Base-by-base conservation (phyloP, 1,284 basidiomycete genomes). In the Malassezia yamatoensis region DNA sequence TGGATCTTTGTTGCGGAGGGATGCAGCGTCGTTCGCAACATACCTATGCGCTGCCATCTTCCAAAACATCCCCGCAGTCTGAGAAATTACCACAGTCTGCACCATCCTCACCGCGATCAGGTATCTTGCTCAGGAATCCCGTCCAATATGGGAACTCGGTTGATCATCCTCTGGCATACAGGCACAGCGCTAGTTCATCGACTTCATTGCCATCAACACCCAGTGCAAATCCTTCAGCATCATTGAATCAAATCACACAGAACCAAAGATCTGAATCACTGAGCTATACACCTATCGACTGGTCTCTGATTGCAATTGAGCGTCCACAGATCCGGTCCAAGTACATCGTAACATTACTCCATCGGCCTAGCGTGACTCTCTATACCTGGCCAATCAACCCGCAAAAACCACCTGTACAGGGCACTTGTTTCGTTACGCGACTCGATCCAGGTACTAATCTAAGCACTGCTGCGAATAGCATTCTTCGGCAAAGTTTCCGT, bases 341-440 rank as follows among this genome's bases (percentile, higher is more conserved):
- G 29, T 58, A 49, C 36, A 38, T 51, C 11, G 34, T 58, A 1
- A 38, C 50, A 15, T 32, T 58, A 5, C 20, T 58, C 24, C 46
- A 53, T 29, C 46, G 38, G 46, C 55, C 50, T 10, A 29, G 33
- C 4, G 39, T 38, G 35, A 58, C 44, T 10, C 32, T 58, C 15
- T 58, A 49, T 34, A 24, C 55, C 6, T 58, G 55, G 55, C 55
- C 55, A 5, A 24, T 58, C 15, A 50, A 58, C 34, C 50, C 55
- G 7, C 43, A 41, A 5, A 35, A 40, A 15, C 40, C 50, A 6
- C 32, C 24, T 16, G 29, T 24, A 6, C 44, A 51, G 36, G 44
- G 51, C 10, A 37, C 11, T 5, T 58, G 55, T 34, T 58, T 38
- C 36, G 41, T 53, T 7, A 58, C 55, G 5, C 45, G 38, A 0